Percentiles rank a stretch among this genome's conserved stretches.
Conservation (phyloP, 2,329 filamentous ascomycete species). For the Talaromyces sp. region DNA sequence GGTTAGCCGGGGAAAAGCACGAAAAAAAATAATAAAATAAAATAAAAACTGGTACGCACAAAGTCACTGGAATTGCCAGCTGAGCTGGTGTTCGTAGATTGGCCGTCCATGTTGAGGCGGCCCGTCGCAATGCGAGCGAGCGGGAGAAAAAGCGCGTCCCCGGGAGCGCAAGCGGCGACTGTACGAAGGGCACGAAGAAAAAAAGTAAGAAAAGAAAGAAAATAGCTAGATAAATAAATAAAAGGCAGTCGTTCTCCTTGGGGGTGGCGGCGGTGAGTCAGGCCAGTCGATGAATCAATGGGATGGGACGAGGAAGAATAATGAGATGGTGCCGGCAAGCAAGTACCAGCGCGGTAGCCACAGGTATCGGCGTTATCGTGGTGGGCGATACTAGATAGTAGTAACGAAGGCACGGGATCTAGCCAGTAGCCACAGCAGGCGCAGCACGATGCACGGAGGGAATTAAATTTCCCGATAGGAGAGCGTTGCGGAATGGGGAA, state of each 20-base stretch:
- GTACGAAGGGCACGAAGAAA: not conserved
- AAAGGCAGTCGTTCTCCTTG: not conserved
- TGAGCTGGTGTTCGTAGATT: constrained; percentile 37
- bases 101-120: constrained; percentile 42
- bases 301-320: not conserved
- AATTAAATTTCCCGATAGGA: constrained; percentile 5
- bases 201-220: not conserved
- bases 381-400: not conserved
- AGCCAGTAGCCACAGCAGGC: not conserved
- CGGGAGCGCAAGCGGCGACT: not conserved
- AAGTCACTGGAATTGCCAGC: constrained; percentile 92
- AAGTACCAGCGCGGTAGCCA: too few species aligned
- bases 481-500: not conserved
- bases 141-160: constrained; percentile 8
- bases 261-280: not conserved
- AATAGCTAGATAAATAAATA: not conserved
- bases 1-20: constrained; percentile 3
- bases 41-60: constrained; percentile 44
- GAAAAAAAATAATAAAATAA: not conserved
- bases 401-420: not conserved
- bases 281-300: not conserved
- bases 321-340: not conserved
- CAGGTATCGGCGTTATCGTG: not conserved
- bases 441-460: constrained; percentile 6
- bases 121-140: constrained; percentile 33